Evolutionary conservation across 768 basidiomycete genomes (phyloP).

Genomic region (Strobilomyces dryophilus): DNA sequence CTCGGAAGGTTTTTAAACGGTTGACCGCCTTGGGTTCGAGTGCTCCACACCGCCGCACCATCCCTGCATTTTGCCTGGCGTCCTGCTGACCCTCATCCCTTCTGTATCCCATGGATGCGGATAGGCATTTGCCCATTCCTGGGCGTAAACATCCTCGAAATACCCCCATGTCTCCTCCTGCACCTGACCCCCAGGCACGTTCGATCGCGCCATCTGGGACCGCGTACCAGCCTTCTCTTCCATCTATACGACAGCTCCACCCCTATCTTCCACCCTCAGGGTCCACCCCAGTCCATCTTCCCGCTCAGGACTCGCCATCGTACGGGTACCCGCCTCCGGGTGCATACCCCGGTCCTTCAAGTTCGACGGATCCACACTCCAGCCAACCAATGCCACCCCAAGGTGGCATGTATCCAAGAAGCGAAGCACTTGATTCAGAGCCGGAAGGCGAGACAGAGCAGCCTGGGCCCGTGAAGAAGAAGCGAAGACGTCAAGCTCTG

Average conservation of each 20-base stretch:
- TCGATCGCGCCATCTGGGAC: slow-evolving; percentile 21
- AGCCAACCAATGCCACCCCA: slow-evolving; percentile 19
- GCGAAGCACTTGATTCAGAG: slow-evolving; percentile 50
- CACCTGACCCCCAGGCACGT: slow-evolving; percentile 26
- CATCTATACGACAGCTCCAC: slow-evolving; percentile 67
- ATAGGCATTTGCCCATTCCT: slow-evolving; percentile 33
- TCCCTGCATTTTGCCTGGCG: slow-evolving; percentile 6
- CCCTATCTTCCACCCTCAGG: slow-evolving; percentile 58
- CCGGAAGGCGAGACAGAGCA: slow-evolving; percentile 47
- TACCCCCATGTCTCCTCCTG: slow-evolving; percentile 21
- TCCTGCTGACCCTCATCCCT: slow-evolving; percentile 15
- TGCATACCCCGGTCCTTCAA: slow-evolving; percentile 20
- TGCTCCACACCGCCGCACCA: slow-evolving; percentile 19
- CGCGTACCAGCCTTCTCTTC: slow-evolving; percentile 38
- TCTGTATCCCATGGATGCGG: slow-evolving; percentile 32
- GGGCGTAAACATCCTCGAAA: slow-evolving; percentile 27
- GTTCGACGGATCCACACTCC: slow-evolving; percentile 27
- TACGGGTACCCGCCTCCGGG: slow-evolving; percentile 26
- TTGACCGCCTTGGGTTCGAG: slow-evolving; percentile 22
- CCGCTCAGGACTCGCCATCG: slow-evolving; percentile 23
- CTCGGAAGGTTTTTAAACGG: slow-evolving; percentile 22
- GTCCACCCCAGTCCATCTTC: slow-evolving; percentile 25
- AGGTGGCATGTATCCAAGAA: slow-evolving; percentile 25
- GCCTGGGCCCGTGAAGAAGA: slow-evolving; percentile 73
- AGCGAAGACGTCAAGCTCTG: slow-evolving; percentile 73